Conservation (phyloP, 306 rosid species). For the Hylodesmum podocarpum region DNA sequence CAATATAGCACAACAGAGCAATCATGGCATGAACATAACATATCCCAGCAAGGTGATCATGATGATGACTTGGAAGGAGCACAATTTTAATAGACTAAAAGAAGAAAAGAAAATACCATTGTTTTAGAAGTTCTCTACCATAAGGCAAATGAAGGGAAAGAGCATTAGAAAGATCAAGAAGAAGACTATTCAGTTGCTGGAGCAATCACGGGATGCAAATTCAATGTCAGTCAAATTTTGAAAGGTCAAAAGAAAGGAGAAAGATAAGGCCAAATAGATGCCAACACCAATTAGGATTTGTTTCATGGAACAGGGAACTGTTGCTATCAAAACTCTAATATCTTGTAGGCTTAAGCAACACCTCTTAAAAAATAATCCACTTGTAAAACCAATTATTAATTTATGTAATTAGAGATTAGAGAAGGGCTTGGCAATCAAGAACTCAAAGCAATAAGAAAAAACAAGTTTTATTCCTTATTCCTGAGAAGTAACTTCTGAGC, state of each 20-base stretch:
- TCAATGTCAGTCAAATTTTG: slow-evolving; percentile 5
- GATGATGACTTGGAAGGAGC: neutral
- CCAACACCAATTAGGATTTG: neutral
- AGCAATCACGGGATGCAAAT: slow-evolving; percentile 12
- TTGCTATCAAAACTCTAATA: neutral
- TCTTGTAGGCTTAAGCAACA: neutral
- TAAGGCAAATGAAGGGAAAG: neutral
- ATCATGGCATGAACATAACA: neutral
- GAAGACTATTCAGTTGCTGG: neutral
- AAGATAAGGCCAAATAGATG: slow-evolving; percentile 3
- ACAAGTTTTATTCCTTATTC: slow-evolving; percentile 23
- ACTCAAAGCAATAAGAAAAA: slow-evolving; percentile 4
- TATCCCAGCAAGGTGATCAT: neutral
- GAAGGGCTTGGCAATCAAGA: neutral
- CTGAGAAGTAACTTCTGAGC: slow-evolving; percentile 15
- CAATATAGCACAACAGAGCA: neutral
- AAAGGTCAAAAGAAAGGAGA: neutral
- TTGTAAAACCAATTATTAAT: neutral
- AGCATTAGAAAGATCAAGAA: neutral
- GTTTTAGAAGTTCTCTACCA: neutral
- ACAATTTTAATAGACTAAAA: neutral
- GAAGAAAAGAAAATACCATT: neutral
- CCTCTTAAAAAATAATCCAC: slow-evolving; percentile 3
- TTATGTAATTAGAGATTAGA: slow-evolving; percentile 13
- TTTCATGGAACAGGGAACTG: neutral